Percentiles rank a stretch among this genome's conserved stretches.
Evolutionary conservation across 495 filamentous ascomycete genomes (phyloP).

Genomic region (Daldinia grandis): DNA sequence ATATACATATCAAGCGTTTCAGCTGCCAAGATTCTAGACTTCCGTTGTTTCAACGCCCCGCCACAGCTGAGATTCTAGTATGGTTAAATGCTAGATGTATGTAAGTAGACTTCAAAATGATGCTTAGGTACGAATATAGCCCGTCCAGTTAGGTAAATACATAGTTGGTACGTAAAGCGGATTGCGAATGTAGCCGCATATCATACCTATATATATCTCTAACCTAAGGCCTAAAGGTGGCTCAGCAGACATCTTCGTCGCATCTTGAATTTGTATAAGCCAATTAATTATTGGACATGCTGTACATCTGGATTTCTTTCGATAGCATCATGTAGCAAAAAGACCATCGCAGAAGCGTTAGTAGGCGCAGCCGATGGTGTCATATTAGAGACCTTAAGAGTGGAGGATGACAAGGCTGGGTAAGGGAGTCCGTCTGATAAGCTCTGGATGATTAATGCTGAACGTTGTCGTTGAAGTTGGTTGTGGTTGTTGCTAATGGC

Average conservation of each 20-base stretch:
- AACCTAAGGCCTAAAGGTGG: not conserved
- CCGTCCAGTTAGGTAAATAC: not conserved
- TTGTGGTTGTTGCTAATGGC: too few relatives aligned
- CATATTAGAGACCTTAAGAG: not conserved
- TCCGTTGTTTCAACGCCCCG: constrained; percentile 29
- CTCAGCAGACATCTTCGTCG: not conserved
- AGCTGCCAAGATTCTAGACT: constrained; percentile 43
- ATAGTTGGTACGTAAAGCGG: not conserved
- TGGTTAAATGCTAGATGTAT: not conserved
- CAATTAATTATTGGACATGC: constrained; percentile 2
- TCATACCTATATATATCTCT: too few relatives aligned
- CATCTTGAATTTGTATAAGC: constrained; percentile 5
- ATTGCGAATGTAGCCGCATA: not conserved
- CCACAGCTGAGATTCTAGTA: constrained; percentile 18
- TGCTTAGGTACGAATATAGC: not conserved
- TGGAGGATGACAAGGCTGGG: not conserved
- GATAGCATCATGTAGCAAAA: not conserved
- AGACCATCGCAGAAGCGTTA: not conserved
- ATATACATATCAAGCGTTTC: constrained; percentile 22
- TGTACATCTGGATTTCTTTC: not conserved
- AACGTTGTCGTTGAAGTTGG: too few relatives aligned
- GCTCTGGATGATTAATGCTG: too few relatives aligned
- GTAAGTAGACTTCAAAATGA: too few relatives aligned
- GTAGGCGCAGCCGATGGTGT: not conserved
- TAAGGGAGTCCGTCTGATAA: too few relatives aligned